Percentiles rank a stretch among this genome's conserved stretches.
These are phyloP conservation scores for Phyllostachys edulis DNA, from an alignment of 176 grass and related monocot species.

Conservation along the genomic window DNA sequence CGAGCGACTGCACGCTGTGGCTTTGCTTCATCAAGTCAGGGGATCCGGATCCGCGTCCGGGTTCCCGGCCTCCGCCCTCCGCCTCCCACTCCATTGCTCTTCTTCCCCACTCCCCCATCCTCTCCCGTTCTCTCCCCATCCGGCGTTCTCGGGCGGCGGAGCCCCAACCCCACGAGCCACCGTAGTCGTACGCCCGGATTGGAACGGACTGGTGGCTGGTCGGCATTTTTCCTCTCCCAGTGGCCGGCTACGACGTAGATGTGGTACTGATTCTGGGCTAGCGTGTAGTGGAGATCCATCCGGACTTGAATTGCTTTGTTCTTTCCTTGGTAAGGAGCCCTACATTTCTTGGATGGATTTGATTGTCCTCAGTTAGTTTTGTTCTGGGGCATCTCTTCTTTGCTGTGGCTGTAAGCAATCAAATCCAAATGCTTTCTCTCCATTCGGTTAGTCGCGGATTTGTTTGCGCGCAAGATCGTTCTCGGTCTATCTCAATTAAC, in stretches of 20 bases:
- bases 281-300: neutral
- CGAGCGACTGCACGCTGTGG: neutral
- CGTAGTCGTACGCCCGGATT: neutral
- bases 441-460: neutral
- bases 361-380: neutral
- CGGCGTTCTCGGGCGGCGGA: neutral
- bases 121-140: neutral
- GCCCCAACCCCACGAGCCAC: neutral
- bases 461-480: neutral
- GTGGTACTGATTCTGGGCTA: neutral
- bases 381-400: neutral
- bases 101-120: neutral
- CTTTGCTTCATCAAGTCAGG: neutral
- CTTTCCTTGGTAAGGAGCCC: neutral
- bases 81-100: neutral
- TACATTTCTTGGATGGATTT: neutral
- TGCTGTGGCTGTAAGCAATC: neutral
- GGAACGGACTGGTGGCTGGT: neutral
- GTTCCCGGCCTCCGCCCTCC: neutral
- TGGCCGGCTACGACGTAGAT: neutral
- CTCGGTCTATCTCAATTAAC: neutral
- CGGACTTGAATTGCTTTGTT: neutral
- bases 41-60: neutral
- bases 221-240: neutral
- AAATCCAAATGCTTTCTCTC: neutral